These are phyloP conservation scores for Yamadazyma tumulicola DNA, from an alignment of 805 yeast genomes.

Conservation along the genomic window DNA sequence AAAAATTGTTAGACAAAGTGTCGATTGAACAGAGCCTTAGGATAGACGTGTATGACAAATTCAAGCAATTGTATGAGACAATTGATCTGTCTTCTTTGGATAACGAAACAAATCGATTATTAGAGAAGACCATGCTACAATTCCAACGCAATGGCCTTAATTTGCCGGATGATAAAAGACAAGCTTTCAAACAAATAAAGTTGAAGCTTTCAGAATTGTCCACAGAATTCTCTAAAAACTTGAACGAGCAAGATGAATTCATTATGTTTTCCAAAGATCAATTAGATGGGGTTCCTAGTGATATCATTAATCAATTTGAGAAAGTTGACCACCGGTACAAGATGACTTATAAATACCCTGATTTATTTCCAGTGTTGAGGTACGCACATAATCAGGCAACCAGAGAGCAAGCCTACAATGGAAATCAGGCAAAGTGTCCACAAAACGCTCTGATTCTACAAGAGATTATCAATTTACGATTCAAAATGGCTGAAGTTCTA, in stretches of 20 bases:
- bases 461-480: conserved; percentile 60
- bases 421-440: conserved; percentile 65
- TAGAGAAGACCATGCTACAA: conserved; percentile 53
- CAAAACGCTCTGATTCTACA: conserved; percentile 59
- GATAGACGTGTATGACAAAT: conserved; percentile 48
- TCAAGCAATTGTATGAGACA: conserved; percentile 48
- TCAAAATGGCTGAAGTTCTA: conserved; percentile 55
- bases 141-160: conserved; percentile 70
- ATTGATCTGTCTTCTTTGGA: conserved; percentile 31
- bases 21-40: conserved; percentile 64
- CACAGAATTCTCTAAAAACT: conserved; percentile 57
- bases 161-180: conserved; percentile 51
- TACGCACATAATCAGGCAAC: conserved; percentile 63
- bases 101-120: conserved; percentile 53
- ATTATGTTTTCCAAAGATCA: conserved; percentile 60
- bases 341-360: conserved; percentile 82
- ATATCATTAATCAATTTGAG: conserved; percentile 57
- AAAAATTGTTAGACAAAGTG: conserved; percentile 51
- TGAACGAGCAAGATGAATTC: conserved; percentile 67
- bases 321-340: conserved; percentile 41
- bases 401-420: conserved; percentile 61
- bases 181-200: conserved; percentile 54
- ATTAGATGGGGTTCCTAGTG: conserved; percentile 70
- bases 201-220: conserved; percentile 56
- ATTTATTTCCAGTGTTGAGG: conserved; percentile 71